Conservation (phyloP, 768 basidiomycete species). For the Collybiopsis luxurians region DNA sequence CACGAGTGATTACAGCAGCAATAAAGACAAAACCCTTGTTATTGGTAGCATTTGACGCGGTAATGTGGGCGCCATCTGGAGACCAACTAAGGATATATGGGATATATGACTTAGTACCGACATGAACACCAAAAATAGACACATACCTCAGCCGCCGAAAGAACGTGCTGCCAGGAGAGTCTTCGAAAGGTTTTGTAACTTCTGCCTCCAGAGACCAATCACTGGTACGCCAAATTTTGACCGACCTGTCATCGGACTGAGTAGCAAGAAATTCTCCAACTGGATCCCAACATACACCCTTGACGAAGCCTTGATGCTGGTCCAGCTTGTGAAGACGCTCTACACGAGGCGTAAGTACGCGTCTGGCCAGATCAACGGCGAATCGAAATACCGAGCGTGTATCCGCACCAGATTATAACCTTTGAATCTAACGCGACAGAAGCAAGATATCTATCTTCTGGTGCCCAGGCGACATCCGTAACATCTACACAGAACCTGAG, state of each 20-base stretch:
- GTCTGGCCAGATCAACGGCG: too few relatives aligned
- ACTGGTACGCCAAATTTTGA: conserved; percentile 94
- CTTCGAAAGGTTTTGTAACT: conserved; percentile 87
- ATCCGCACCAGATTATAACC: conserved; percentile 93
- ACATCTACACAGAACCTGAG: conserved; percentile 59
- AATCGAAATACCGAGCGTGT: conserved; percentile 74
- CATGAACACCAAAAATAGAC: neutral
- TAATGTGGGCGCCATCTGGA: conserved; percentile 98
- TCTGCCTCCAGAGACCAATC: conserved; percentile 88
- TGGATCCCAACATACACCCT: conserved; percentile 98
- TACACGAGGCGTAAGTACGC: conserved; percentile 31
- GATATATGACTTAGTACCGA: neutral
- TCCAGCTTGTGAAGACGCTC: conserved; percentile 84
- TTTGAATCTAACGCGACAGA: conserved; percentile 92
- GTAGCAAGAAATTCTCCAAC: conserved; percentile 98
- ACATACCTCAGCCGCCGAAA: conserved; percentile 82
- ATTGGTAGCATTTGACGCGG: conserved; percentile 96
- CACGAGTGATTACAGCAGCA: conserved; percentile 90
- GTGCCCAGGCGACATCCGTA: conserved; percentile 93
- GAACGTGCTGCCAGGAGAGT: conserved; percentile 93
- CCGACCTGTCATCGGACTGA: conserved; percentile 92
- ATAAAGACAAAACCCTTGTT: conserved; percentile 96
- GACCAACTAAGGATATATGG: conserved; percentile 73
- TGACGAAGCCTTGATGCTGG: conserved; percentile 93
- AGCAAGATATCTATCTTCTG: conserved; percentile 88